A percentile compares a stretch with the other conserved stretches of the same genome.
Evolutionary conservation across 768 basidiomycete genomes (phyloP).

Genomic region (Russula dissimulans): DNA sequence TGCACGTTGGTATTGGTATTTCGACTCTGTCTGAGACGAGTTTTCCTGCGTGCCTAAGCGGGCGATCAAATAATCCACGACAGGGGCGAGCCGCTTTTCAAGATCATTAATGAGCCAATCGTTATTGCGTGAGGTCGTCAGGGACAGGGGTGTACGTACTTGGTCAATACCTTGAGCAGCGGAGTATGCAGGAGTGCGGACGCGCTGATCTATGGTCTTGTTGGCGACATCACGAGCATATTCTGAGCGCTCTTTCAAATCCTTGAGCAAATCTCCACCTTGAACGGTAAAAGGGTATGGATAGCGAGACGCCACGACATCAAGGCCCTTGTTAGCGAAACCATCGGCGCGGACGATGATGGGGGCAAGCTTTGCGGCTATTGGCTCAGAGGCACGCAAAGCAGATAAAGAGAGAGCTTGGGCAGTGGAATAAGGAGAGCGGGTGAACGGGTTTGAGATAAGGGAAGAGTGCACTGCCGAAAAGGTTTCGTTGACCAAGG

Average conservation of each 20-base stretch:
- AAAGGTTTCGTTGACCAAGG: conserved; percentile 57
- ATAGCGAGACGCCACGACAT: conserved; percentile 61
- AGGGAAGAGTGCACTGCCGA: conserved; percentile 52
- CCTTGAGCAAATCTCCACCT: conserved; percentile 59
- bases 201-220: conserved; percentile 57
- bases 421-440: conserved; percentile 56
- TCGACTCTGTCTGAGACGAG: conserved; percentile 41
- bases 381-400: conserved; percentile 44
- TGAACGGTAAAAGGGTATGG: conserved; percentile 69
- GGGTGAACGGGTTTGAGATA: conserved; percentile 49
- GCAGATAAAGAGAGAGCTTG: conserved; percentile 42
- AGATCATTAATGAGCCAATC: conserved; percentile 14
- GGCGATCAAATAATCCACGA: conserved; percentile 55
- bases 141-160: conserved; percentile 32
- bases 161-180: conserved; percentile 65
- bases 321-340: conserved; percentile 66
- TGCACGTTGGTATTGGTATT: conserved; percentile 75
- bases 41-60: conserved; percentile 40
- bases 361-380: conserved; percentile 58
- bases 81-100: conserved; percentile 55
- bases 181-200: conserved; percentile 52
- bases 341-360: conserved; percentile 53
- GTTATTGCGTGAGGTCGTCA: conserved; percentile 6
- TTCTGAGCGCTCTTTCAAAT: conserved; percentile 49
- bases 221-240: conserved; percentile 46